These are phyloP conservation scores for Echinochloa phyllopogon DNA, from an alignment of 176 grass and related monocot species.

Conservation along the genomic window DNA sequence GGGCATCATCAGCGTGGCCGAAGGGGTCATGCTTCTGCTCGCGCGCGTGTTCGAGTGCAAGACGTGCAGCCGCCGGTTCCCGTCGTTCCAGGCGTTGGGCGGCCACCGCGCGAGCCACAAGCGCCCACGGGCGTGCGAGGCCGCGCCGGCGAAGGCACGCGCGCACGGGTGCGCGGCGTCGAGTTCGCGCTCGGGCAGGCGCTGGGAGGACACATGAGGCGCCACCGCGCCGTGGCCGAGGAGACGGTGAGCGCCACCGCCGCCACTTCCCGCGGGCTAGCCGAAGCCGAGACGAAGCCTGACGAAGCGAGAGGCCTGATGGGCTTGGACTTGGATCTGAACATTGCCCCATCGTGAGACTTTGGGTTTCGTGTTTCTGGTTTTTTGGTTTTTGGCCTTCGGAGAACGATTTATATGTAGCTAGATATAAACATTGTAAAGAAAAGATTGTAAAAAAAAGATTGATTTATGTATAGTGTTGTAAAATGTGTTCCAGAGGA, in stretches of 20 bases:
- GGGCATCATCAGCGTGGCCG: constrained; percentile 36
- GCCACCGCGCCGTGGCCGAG: constrained; percentile 37
- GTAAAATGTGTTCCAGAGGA: neutral
- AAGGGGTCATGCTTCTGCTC: constrained; percentile 50
- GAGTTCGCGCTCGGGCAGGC: constrained; percentile 70
- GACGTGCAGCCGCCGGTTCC: constrained; percentile 61
- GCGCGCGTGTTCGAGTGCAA: constrained; percentile 60
- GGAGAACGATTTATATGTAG: no score
- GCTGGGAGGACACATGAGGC: constrained; percentile 79
- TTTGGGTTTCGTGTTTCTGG: neutral
- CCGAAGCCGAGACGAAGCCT: neutral
- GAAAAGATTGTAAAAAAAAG: no score
- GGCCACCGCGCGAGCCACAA: constrained; percentile 69
- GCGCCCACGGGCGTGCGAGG: constrained; percentile 27
- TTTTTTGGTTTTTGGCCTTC: neutral
- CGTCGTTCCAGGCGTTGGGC: constrained; percentile 76
- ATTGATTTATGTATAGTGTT: neutral
- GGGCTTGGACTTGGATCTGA: constrained; percentile 50
- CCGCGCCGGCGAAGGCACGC: constrained; percentile 34
- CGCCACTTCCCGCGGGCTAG: neutral
- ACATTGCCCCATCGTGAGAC: constrained; percentile 35
- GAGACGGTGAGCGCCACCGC: neutral
- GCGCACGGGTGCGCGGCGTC: constrained; percentile 56
- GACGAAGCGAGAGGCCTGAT: constrained; percentile 3
- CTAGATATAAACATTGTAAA: no score